These are phyloP conservation scores for Hypoxylon sp. DNA, from an alignment of 2,329 filamentous ascomycete species.

Conservation along the genomic window DNA sequence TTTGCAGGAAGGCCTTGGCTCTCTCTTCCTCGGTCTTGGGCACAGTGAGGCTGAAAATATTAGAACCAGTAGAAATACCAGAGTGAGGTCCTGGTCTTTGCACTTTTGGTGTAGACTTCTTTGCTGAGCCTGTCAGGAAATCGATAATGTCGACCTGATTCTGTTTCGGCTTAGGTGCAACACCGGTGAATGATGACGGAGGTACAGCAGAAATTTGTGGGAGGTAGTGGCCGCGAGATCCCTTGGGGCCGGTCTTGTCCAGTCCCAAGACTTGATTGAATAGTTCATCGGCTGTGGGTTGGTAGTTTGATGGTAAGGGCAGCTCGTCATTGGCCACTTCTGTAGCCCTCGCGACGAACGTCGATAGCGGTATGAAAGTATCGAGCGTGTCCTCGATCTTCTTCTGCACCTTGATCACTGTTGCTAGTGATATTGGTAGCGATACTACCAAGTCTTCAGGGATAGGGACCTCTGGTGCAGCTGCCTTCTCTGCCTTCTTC, in stretches of 20 bases:
- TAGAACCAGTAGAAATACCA: constrained; percentile 71
- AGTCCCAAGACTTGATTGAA: constrained; percentile 91
- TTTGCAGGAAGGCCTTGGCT: constrained; percentile 85
- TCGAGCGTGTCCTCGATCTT: constrained; percentile 83
- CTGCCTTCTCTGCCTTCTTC: constrained; percentile 55
- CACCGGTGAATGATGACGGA: constrained; percentile 58
- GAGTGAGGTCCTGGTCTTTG: constrained; percentile 59
- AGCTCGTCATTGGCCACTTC: constrained; percentile 91
- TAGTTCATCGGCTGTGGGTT: constrained; percentile 83
- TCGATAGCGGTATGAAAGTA: constrained; percentile 85
- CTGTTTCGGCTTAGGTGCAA: constrained; percentile 58
- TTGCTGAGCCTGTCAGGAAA: constrained; percentile 71
- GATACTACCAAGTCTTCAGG: constrained; percentile 72
- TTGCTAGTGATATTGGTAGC: constrained; percentile 82
- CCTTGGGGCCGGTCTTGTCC: constrained; percentile 65
- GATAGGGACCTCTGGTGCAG: constrained; percentile 60
- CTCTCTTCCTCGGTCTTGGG: constrained; percentile 85
- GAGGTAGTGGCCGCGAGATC: constrained; percentile 74
- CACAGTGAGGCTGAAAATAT: constrained; percentile 87
- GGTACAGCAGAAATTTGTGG: constrained; percentile 78
- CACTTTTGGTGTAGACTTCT: constrained; percentile 49
- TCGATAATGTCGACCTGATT: constrained; percentile 83
- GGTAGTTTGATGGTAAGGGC: constrained; percentile 74
- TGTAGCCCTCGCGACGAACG: constrained; percentile 87
- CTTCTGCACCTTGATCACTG: constrained; percentile 85